Conservation (phyloP, 139 green algal species). For the Trebouxia sp. region DNA sequence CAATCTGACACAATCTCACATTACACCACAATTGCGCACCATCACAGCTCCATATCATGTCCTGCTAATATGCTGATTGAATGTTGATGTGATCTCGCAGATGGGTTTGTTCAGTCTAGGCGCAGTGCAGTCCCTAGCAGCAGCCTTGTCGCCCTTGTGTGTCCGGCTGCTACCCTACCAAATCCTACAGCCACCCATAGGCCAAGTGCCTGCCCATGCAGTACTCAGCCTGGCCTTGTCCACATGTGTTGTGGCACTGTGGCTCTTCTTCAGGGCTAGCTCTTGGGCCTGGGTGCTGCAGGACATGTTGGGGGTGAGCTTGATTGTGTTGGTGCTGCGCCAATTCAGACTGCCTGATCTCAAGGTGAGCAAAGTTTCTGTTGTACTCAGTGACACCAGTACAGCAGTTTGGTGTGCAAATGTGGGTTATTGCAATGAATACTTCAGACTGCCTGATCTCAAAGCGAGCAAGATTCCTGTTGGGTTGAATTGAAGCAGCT, state of each 20-base stretch:
- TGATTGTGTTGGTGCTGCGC: constrained; percentile 76
- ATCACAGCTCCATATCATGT: too few relatives aligned
- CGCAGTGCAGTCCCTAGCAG: constrained; percentile 45
- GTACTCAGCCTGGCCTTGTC: constrained; percentile 25
- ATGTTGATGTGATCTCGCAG: constrained; percentile 38
- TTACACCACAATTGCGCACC: too few relatives aligned
- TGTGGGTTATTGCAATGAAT: neutral
- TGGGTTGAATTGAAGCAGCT: neutral
- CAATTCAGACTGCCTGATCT: constrained; percentile 66
- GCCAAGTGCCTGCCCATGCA: constrained; percentile 23
- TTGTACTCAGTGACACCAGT: neutral
- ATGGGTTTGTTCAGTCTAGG: constrained; percentile 60
- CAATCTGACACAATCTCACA: too few relatives aligned
- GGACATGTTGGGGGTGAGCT: constrained; percentile 64
- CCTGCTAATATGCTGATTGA: neutral
- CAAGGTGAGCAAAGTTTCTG: constrained; percentile 35
- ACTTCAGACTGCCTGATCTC: constrained; percentile 62
- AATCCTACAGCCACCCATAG: neutral
- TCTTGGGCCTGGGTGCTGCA: constrained; percentile 75
- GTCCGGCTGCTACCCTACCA: neutral
- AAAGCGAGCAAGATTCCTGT: constrained; percentile 35
- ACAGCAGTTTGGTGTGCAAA: neutral
- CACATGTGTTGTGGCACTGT: constrained; percentile 40
- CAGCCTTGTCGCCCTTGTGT: constrained; percentile 26
- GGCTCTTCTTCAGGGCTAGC: constrained; percentile 34